phyloP scores from a whole-genome alignment of 2,329 filamentous ascomycete genomes.

The Mycosphaerella sp. region DNA sequence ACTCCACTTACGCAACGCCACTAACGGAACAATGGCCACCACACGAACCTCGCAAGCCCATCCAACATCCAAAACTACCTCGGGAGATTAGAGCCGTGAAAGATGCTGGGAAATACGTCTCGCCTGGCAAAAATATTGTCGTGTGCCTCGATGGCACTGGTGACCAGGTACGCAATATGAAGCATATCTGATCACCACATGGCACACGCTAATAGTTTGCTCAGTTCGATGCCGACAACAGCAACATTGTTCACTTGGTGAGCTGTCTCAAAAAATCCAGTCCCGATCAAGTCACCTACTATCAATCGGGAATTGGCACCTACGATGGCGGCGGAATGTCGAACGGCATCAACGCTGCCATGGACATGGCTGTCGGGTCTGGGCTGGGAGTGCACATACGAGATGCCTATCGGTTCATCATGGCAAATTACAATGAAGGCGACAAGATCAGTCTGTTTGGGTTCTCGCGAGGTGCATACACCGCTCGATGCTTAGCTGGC shows the following conservation, averaged over 20 bases:
- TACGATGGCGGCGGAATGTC: conserved; percentile 38
- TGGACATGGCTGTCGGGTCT: conserved; percentile 42
- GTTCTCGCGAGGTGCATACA: conserved; percentile 37
- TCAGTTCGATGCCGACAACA: conserved; percentile 40
- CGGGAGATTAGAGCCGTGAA: conserved; percentile 29
- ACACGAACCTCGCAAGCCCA: background rate
- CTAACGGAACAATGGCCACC: conserved; percentile 1
- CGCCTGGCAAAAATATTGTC: conserved; percentile 33
- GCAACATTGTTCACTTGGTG: conserved; percentile 42
- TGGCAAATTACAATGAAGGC: conserved; percentile 28
- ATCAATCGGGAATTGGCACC: conserved; percentile 44
- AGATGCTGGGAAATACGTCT: conserved; percentile 19
- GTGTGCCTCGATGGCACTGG: conserved; percentile 43
- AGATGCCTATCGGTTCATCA: conserved; percentile 40
- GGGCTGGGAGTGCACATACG: conserved; percentile 36
- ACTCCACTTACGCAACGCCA: conserved; percentile 5
- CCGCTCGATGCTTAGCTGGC: conserved; percentile 44
- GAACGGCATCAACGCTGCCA: conserved; percentile 36
- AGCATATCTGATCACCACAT: background rate
- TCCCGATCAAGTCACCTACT: conserved; percentile 36
- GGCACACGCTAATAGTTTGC: background rate
- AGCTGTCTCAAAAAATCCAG: conserved; percentile 41
- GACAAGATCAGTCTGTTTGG: conserved; percentile 21
- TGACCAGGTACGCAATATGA: conserved; percentile 28
- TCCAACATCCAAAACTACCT: conserved; percentile 21